phyloP scores from a whole-genome alignment of 2,329 filamentous ascomycete species.

The Verticillium nubilum region DNA sequence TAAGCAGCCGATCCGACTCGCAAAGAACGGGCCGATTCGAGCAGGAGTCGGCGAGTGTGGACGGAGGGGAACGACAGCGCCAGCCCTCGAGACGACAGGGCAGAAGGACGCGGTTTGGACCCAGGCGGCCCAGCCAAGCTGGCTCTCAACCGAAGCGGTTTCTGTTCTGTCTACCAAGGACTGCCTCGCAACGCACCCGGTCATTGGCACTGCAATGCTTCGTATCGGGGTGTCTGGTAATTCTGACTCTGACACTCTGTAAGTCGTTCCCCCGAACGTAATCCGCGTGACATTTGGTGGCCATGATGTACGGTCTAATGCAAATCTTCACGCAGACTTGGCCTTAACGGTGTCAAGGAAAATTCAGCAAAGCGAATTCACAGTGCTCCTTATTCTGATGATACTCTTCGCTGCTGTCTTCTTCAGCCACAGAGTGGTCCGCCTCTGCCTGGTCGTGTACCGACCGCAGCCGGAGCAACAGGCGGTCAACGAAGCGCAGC shows the following conservation, averaged over 20 bases:
- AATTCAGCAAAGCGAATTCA: slow-evolving; percentile 63
- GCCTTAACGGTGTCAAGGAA: slow-evolving; percentile 63
- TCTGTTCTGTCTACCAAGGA: slow-evolving; percentile 49
- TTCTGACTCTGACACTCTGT: slow-evolving; percentile 60
- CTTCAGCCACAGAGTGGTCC: slow-evolving; percentile 74
- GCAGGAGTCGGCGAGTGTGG: neutral
- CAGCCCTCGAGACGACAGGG: neutral
- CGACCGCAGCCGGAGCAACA: slow-evolving; percentile 29
- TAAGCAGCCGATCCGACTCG: neutral
- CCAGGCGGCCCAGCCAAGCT: neutral
- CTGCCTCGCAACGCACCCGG: slow-evolving; percentile 48
- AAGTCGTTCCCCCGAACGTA: too few species aligned
- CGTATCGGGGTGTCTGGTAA: slow-evolving; percentile 59
- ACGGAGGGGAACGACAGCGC: neutral
- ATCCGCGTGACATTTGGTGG: too few species aligned
- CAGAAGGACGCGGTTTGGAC: neutral
- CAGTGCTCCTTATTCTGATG: slow-evolving; percentile 73
- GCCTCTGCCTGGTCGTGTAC: slow-evolving; percentile 62
- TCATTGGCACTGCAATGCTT: slow-evolving; percentile 54
- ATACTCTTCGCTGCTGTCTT: slow-evolving; percentile 70
- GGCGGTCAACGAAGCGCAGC: slow-evolving; percentile 33
- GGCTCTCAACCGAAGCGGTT: slow-evolving; percentile 32
- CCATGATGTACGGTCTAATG: neutral
- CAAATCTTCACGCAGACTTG: slow-evolving; percentile 50
- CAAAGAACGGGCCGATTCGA: neutral